Evolutionary conservation across 2,329 filamentous ascomycete species (phyloP).

Genomic region (Penicillium fuscoglaucum): DNA sequence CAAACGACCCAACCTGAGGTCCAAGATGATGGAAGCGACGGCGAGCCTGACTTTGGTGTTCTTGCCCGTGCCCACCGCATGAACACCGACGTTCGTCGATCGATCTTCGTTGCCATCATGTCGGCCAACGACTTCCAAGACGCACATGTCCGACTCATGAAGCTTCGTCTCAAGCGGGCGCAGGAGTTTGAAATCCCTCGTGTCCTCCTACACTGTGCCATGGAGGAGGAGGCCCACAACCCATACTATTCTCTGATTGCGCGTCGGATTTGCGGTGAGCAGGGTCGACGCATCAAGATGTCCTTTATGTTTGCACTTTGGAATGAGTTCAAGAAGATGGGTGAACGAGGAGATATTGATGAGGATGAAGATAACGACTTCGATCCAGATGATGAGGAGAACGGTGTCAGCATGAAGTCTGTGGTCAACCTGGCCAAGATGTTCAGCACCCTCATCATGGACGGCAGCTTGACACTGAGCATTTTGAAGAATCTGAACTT

Average conservation of each 20-base stretch:
- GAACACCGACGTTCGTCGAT: constrained; percentile 80
- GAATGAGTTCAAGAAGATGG: constrained; percentile 80
- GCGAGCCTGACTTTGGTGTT: constrained; percentile 63
- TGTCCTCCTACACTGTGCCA: constrained; percentile 83
- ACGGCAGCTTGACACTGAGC: constrained; percentile 59
- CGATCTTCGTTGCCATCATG: constrained; percentile 92
- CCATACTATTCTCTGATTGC: constrained; percentile 90
- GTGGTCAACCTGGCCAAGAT: constrained; percentile 69
- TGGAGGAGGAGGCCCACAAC: constrained; percentile 81
- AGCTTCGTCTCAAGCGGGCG: constrained; percentile 79
- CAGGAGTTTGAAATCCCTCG: constrained; percentile 84
- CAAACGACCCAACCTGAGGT: constrained; percentile 14
- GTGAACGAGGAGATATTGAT: constrained; percentile 64
- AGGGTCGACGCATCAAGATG: constrained; percentile 72
- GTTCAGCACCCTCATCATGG: constrained; percentile 63
- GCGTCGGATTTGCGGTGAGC: constrained; percentile 65
- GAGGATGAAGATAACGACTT: constrained; percentile 62
- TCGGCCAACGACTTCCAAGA: constrained; percentile 81
- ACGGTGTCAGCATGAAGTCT: constrained; percentile 54
- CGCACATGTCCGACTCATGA: constrained; percentile 74
- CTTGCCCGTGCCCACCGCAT: constrained; percentile 81
- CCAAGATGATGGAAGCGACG: constrained; percentile 34
- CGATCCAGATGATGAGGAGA: constrained; percentile 54
- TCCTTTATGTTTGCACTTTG: constrained; percentile 86
- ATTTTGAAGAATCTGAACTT: constrained; percentile 69